Evolutionary conservation across 2,329 filamentous ascomycete species (phyloP).

Genomic region (Trichocomaceae sp.): DNA sequence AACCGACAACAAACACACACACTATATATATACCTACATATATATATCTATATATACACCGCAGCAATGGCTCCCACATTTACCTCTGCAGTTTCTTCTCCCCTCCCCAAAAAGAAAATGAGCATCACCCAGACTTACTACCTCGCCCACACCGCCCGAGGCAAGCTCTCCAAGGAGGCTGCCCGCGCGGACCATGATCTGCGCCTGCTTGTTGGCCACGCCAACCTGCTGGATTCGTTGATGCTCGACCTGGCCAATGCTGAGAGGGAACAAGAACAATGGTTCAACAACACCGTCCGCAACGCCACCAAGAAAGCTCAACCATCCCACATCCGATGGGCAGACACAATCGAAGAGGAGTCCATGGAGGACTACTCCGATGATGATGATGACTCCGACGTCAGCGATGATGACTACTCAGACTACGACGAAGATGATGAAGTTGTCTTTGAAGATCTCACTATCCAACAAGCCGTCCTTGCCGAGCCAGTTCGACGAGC

Average conservation of each 20-base stretch:
- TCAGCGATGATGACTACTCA: constrained; percentile 43
- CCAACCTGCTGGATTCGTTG: constrained; percentile 92
- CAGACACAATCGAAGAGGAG: constrained; percentile 69
- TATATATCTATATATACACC: not conserved
- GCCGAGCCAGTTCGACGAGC: constrained; percentile 22
- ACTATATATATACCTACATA: not conserved
- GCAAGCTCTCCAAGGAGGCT: constrained; percentile 92
- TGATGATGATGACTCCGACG: constrained; percentile 53
- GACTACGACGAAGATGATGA: constrained; percentile 39
- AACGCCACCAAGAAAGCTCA: constrained; percentile 60
- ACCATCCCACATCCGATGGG: constrained; percentile 73
- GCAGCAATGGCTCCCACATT: not conserved
- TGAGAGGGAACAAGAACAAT: constrained; percentile 89
- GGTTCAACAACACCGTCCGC: constrained; percentile 94
- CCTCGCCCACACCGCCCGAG: constrained; percentile 90
- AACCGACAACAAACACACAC: not conserved
- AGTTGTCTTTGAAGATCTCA: constrained; percentile 6
- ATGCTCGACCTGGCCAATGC: constrained; percentile 90
- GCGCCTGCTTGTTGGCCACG: constrained; percentile 89
- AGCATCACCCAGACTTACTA: constrained; percentile 98
- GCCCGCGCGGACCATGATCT: constrained; percentile 88
- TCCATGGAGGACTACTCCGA: constrained; percentile 64
- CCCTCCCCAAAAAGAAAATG: constrained; percentile 62
- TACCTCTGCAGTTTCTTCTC: not conserved
- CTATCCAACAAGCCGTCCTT: constrained; percentile 16